Conservation (phyloP, 1,284 basidiomycete genomes). For the Boletus smithii region DNA sequence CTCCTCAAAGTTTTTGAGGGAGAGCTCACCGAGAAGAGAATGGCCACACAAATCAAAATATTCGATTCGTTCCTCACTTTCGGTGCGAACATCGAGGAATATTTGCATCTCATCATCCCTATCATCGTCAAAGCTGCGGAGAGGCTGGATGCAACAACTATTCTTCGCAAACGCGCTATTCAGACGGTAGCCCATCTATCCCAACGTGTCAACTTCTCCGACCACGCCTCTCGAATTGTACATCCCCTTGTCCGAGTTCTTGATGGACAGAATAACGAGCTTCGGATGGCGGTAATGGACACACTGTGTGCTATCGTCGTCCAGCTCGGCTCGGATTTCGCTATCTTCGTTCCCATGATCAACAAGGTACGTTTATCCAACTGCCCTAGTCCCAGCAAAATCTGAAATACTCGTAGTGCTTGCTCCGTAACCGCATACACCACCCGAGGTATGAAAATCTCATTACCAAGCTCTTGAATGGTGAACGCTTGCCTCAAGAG, state of each 20-base stretch:
- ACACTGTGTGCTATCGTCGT: slow-evolving; percentile 89
- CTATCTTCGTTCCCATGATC: slow-evolving; percentile 95
- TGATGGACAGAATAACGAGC: slow-evolving; percentile 74
- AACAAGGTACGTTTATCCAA: slow-evolving; percentile 66
- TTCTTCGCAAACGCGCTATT: slow-evolving; percentile 85
- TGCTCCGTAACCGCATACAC: slow-evolving; percentile 77
- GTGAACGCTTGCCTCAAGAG: slow-evolving; percentile 86
- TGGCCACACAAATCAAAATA: slow-evolving; percentile 83
- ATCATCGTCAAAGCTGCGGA: slow-evolving; percentile 94
- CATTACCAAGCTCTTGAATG: slow-evolving; percentile 86
- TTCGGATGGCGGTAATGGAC: slow-evolving; percentile 88
- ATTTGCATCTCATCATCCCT: slow-evolving; percentile 94
- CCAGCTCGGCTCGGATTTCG: slow-evolving; percentile 95
- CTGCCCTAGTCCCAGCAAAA: slow-evolving; percentile 1
- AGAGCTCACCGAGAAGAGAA: slow-evolving; percentile 76
- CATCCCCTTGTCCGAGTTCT: slow-evolving; percentile 93
- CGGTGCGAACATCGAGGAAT: slow-evolving; percentile 96
- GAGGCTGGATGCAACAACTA: slow-evolving; percentile 69
- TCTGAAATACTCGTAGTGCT: slow-evolving; percentile 47
- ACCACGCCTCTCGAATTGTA: slow-evolving; percentile 96
- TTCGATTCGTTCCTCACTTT: slow-evolving; percentile 95
- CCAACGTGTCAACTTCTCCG: slow-evolving; percentile 96
- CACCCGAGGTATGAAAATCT: slow-evolving; percentile 88
- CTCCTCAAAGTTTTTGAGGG: slow-evolving; percentile 91
- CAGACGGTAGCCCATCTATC: slow-evolving; percentile 91